Evolutionary conservation across 2,329 filamentous ascomycete species (phyloP).

Genomic region (Trichoderma citrinoviride): DNA sequence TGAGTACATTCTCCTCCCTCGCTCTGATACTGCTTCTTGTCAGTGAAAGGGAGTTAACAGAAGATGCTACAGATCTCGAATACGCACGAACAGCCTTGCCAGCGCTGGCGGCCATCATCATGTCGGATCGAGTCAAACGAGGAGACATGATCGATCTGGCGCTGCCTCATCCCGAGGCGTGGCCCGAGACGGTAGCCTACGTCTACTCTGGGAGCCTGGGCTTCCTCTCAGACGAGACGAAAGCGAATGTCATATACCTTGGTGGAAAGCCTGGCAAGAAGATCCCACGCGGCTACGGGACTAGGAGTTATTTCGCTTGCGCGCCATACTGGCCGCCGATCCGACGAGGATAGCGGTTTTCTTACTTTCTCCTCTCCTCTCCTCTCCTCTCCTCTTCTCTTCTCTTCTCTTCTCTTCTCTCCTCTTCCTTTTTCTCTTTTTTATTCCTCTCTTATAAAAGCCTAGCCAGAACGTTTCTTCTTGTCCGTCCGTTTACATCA

Average conservation of each 20-base stretch:
- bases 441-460: no score
- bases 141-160: constrained; percentile 58
- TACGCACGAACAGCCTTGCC: constrained; percentile 45
- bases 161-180: constrained; percentile 54
- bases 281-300: no score
- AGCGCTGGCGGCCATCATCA: constrained; percentile 53
- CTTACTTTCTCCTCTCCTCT: no score
- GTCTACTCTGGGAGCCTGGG: constrained; percentile 52
- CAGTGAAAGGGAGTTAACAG: not conserved
- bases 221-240: constrained; percentile 44
- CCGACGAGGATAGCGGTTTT: no score
- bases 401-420: no score
- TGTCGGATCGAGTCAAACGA: constrained; percentile 50
- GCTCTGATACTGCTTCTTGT: not conserved
- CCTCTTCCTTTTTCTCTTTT: no score
- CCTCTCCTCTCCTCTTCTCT: no score
- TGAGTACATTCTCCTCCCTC: constrained; percentile 8
- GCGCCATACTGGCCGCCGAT: no score
- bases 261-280: constrained; percentile 45
- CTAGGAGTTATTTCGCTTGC: no score
- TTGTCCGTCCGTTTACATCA: no score
- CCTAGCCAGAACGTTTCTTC: no score
- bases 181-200: constrained; percentile 54
- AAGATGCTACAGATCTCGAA: constrained; percentile 28
- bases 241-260: constrained; percentile 54